Conservation (phyloP, 129 eudicot genomes). For the Centrapalus pauciflorus region DNA sequence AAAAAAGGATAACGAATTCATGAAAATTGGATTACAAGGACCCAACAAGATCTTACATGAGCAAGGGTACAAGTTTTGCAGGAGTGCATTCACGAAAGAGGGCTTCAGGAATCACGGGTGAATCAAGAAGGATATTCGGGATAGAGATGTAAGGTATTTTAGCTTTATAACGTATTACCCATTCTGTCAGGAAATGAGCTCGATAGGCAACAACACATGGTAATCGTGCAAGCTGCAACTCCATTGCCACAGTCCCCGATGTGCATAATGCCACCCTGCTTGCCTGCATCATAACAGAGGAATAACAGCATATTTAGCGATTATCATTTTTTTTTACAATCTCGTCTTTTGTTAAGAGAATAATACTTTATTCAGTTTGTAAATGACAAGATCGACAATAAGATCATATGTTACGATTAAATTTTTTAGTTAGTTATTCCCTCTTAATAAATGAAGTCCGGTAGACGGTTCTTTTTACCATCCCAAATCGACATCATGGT, state of each 20-base stretch:
- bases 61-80: slow-evolving; percentile 46
- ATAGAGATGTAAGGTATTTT: slow-evolving; percentile 80
- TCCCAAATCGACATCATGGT: too few relatives aligned
- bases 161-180: slow-evolving; percentile 76
- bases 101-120: slow-evolving; percentile 75
- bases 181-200: slow-evolving; percentile 86
- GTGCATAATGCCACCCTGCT: slow-evolving; percentile 84
- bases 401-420: background rate
- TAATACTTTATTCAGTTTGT: background rate
- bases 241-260: slow-evolving; percentile 93
- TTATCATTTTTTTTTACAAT: too few relatives aligned
- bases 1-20: background rate
- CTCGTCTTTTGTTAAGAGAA: too few relatives aligned
- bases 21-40: background rate
- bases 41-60: slow-evolving; percentile 41
- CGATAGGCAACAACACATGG: slow-evolving; percentile 97
- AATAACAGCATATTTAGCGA: too few relatives aligned
- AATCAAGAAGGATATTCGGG: slow-evolving; percentile 76
- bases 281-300: slow-evolving; percentile 62
- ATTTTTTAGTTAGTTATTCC: background rate
- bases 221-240: slow-evolving; percentile 85
- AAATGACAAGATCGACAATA: background rate
- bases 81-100: slow-evolving; percentile 79
- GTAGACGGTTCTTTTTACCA: too few relatives aligned
- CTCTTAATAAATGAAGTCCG: too few relatives aligned